Evolutionary conservation across 2,329 filamentous ascomycete genomes (phyloP).

Genomic region (Taxawa tesnikishii): DNA sequence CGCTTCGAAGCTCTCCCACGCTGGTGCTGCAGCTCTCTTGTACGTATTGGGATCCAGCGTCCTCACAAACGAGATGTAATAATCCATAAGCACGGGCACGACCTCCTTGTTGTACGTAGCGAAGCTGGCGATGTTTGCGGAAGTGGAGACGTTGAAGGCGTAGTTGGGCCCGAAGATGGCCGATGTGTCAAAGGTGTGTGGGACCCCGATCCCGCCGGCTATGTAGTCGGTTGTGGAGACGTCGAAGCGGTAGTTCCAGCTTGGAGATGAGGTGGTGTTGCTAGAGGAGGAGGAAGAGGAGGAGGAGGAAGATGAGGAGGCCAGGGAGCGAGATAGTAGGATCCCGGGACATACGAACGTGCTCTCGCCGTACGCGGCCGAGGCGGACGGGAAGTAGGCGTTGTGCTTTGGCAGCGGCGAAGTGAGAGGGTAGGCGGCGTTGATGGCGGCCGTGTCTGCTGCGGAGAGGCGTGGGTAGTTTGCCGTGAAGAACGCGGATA

Average conservation of each 20-base stretch:
- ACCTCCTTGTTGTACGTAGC: constrained; percentile 18
- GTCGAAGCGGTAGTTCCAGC: constrained; percentile 39
- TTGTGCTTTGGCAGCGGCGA: constrained; percentile 18
- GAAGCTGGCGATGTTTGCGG: too few relatives aligned
- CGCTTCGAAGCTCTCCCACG: constrained; percentile 17
- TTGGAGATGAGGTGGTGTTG: too few relatives aligned
- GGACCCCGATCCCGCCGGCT: constrained; percentile 22
- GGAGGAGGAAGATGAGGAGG: too few relatives aligned
- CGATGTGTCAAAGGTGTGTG: constrained; percentile 23
- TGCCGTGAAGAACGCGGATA: constrained; percentile 22
- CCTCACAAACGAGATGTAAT: constrained; percentile 33
- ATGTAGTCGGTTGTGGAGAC: constrained; percentile 27
- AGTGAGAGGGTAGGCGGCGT: constrained; percentile 18
- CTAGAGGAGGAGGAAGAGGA: too few relatives aligned
- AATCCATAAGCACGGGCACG: constrained; percentile 24
- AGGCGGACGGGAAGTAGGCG: constrained; percentile 26
- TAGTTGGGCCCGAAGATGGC: constrained; percentile 26
- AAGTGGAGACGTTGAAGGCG: constrained; percentile 19
- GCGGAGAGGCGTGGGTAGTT: constrained; percentile 24
- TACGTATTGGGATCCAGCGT: constrained; percentile 26
- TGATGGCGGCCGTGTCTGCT: constrained; percentile 16
- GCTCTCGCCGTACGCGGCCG: constrained; percentile 33
- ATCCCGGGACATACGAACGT: constrained; percentile 37
- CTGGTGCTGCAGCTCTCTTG: constrained; percentile 15
- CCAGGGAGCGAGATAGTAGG: constrained; percentile 23